phyloP scores from a whole-genome alignment of 768 basidiomycete genomes.

The Nidularia sp. region DNA sequence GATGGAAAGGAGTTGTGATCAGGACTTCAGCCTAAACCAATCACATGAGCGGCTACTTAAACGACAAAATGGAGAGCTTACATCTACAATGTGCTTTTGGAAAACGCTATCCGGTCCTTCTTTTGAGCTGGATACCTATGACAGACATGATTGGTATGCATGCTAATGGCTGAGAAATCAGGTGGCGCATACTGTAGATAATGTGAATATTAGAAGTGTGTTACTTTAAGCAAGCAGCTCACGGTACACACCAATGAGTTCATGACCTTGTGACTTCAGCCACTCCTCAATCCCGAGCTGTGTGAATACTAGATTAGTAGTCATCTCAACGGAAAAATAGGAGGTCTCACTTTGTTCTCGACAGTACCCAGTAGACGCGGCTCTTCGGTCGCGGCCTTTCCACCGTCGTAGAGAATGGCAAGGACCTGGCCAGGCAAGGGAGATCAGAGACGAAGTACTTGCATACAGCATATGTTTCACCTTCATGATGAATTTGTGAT shows the following conservation, averaged over 20 bases:
- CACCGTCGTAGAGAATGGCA: conserved; percentile 71
- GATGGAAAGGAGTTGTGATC: conserved; percentile 86
- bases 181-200: neutral
- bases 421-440: conserved; percentile 43
- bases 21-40: conserved; percentile 63
- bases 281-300: conserved; percentile 73
- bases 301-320: neutral
- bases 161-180: conserved; percentile 1
- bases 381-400: conserved; percentile 60
- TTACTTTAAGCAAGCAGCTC: neutral
- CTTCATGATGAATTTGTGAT: conserved; percentile 33
- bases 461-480: conserved; percentile 10
- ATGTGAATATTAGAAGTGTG: neutral
- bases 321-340: neutral
- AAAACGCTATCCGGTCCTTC: conserved; percentile 80
- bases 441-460: neutral
- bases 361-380: conserved; percentile 75
- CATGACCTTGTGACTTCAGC: conserved; percentile 70
- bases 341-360: conserved; percentile 62
- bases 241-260: conserved; percentile 56
- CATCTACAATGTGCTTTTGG: conserved; percentile 79
- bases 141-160: neutral
- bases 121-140: conserved; percentile 73
- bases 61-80: conserved; percentile 26
- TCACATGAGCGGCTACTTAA: conserved; percentile 5